Evolutionary conservation across 768 basidiomycete species (phyloP), one percentile per base, ranked within the genome.

Genomic region (Sarcodon sp.): DNA sequence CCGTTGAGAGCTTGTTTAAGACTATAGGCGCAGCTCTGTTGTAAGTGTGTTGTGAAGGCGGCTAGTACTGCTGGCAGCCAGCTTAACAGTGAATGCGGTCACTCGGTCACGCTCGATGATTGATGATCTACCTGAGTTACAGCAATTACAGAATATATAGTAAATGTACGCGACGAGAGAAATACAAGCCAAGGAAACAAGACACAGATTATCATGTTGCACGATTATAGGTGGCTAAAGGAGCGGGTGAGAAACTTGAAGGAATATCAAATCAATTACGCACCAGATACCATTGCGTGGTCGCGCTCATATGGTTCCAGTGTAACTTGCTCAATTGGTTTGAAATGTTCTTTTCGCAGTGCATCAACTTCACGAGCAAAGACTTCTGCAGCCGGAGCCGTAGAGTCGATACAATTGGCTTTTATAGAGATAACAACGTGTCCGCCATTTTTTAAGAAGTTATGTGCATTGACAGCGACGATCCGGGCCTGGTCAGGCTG

Each of bases 401-500:
- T 97, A 38, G 91, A 97, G 66, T 99, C 96, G 64, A 99, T 86
- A 72, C 96, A 99, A 58, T 87, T 91, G 32, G 96, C 96, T 72
- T 99, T 99, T 77, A 99, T 96, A 47, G 94, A 98, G 54, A 99
- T 91, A 57, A 99, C 81, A 57, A 78, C 72, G 58, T 96, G 89
- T 2, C 96, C 96, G 32, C 77, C 79, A 64, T 93, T 84, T 66
- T 94, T 97, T 47, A 99, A 75, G 83, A 99, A 99, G 64, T 83
- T 81, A 57, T 96, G 82, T 0, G 94, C 89, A 65, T 99, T 98
- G 64, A 81, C 76, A 36, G 78, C 74, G 53, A 98, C 89, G 59
- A 98, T 97, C 71, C 93, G 91, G 3, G 93, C 93, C 69, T 99
- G 96, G 67, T 99, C 93, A 39, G 94, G 94, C 62, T 99, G 96